Evolutionary conservation across 2,329 filamentous ascomycete species (phyloP).

Genomic region (Colletotrichum paranaense): DNA sequence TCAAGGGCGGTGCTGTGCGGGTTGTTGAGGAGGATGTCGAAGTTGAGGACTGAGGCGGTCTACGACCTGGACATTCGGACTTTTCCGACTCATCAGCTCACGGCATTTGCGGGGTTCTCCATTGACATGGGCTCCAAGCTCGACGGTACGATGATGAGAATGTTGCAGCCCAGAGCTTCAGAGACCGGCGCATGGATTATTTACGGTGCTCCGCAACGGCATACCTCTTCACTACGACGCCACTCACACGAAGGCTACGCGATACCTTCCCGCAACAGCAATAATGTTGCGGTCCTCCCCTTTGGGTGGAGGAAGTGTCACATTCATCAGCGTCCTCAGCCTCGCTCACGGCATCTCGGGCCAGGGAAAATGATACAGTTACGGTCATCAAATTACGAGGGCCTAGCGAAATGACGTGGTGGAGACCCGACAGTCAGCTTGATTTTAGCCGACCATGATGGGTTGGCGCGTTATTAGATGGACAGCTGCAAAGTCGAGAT

Average conservation of each 20-base stretch:
- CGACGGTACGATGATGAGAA: not conserved
- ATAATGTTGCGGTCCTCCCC: not conserved
- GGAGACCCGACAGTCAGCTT: not conserved
- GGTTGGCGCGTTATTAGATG: not conserved
- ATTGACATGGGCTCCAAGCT: no score
- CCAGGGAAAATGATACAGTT: not conserved
- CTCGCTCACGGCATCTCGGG: not conserved
- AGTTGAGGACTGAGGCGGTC: constrained; percentile 44
- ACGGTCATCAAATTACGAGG: not conserved
- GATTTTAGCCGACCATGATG: not conserved
- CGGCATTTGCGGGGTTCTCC: not conserved
- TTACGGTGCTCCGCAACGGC: not conserved
- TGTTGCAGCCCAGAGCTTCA: not conserved
- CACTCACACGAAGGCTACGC: not conserved
- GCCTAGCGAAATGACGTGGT: not conserved
- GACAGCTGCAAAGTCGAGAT: not conserved
- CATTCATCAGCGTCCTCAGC: not conserved
- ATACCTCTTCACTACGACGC: not conserved
- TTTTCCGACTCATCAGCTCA: not conserved
- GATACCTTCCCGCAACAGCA: not conserved
- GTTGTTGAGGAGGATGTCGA: constrained; percentile 51
- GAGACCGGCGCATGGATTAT: not conserved
- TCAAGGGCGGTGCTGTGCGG: constrained; percentile 54
- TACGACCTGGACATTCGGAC: not conserved
- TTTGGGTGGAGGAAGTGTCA: not conserved